phyloP scores from a whole-genome alignment of 176 grass and related monocot species.

The Eragrostis nindensis region DNA sequence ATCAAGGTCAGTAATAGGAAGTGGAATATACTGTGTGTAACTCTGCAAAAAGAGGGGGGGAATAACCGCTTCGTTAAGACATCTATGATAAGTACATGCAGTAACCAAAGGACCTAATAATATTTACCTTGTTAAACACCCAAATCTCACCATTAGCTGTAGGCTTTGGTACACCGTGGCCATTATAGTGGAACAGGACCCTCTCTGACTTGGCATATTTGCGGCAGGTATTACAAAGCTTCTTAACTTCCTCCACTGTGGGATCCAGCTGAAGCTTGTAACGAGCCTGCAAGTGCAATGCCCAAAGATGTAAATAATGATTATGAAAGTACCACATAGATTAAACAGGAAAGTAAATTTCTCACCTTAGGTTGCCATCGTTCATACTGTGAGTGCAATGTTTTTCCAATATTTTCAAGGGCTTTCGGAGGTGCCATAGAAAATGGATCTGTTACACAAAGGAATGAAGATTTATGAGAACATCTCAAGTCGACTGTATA shows the following conservation, averaged over 20 bases:
- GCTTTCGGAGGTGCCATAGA: conserved; percentile 92
- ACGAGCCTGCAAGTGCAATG: conserved; percentile 51
- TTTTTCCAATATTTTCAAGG: conserved; percentile 94
- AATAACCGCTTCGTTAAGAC: conserved; percentile 21
- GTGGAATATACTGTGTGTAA: conserved; percentile 98
- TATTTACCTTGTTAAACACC: conserved; percentile 96
- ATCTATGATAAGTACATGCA: background rate
- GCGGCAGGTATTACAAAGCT: conserved; percentile 91
- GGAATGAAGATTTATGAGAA: conserved; percentile 36
- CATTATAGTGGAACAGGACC: conserved; percentile 99
- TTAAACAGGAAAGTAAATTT: background rate
- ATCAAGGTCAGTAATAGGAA: conserved; percentile 91
- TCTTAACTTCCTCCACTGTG: conserved; percentile 95
- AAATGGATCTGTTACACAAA: conserved; percentile 78
- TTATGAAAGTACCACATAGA: background rate
- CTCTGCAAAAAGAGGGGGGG: conserved; percentile 58
- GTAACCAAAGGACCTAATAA: conserved; percentile 16
- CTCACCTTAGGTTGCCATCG: conserved; percentile 93
- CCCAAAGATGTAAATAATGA: conserved; percentile 30
- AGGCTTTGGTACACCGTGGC: conserved; percentile 95
- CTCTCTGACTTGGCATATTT: conserved; percentile 98
- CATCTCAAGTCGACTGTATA: conserved; percentile 14
- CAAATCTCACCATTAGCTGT: conserved; percentile 98
- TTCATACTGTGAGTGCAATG: conserved; percentile 94
- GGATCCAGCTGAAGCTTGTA: conserved; percentile 98